Evolutionary conservation across 2,329 filamentous ascomycete species (phyloP).

Genomic region (Aspergillus tubingensis): DNA sequence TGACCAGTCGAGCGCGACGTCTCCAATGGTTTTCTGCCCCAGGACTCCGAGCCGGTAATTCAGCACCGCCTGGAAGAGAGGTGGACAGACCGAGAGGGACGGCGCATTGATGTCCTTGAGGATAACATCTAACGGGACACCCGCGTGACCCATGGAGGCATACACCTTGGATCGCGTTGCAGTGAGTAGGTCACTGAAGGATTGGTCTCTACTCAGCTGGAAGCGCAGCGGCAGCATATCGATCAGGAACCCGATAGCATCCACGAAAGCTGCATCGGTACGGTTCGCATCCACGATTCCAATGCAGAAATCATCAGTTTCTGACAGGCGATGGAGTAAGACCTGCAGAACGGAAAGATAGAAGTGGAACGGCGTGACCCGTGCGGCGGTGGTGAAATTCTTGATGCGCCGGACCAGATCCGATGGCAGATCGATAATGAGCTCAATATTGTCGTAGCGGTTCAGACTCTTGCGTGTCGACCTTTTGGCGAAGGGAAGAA

Average conservation of each 20-base stretch:
- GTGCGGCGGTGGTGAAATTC: too few species aligned
- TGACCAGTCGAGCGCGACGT: background rate
- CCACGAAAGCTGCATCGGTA: background rate
- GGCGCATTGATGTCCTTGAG: constrained; percentile 3
- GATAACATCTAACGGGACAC: background rate
- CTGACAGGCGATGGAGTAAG: background rate
- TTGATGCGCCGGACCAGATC: too few species aligned
- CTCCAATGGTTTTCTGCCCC: constrained; percentile 23
- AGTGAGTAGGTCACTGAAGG: background rate
- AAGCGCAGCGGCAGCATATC: constrained; percentile 5
- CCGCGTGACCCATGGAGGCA: background rate
- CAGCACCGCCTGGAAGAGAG: constrained; percentile 54
- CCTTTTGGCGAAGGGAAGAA: too few species aligned
- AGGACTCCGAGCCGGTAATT: constrained; percentile 47
- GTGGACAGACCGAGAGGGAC: constrained; percentile 42
- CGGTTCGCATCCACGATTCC: constrained; percentile 8
- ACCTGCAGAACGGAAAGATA: background rate
- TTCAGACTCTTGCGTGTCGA: too few species aligned
- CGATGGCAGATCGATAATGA: too few species aligned
- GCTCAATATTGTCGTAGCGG: too few species aligned
- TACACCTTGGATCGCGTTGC: background rate
- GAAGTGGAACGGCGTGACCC: constrained; percentile 7
- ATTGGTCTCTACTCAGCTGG: background rate
- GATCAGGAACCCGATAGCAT: background rate
- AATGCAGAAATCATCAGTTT: background rate